A percentile compares a stretch with the other conserved stretches of the same genome.
phyloP scores from a whole-genome alignment of 192 early-diverging fungal species.

The Gonapodya sp. region DNA sequence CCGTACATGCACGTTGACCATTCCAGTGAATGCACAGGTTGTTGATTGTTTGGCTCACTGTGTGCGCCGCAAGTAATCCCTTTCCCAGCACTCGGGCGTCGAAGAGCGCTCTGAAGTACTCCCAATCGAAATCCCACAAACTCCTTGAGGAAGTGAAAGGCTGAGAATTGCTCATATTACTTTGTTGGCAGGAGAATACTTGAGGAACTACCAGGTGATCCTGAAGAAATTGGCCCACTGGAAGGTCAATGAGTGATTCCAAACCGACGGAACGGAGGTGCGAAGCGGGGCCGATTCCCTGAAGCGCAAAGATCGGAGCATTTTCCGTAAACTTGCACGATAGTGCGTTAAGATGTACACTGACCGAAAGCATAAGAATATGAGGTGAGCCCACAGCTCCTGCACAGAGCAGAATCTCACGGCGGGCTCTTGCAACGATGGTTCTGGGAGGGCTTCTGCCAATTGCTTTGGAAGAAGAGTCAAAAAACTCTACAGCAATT shows the following conservation, averaged over 20 bases:
- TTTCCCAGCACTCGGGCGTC: background rate
- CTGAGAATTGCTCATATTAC: background rate
- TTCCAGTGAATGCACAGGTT: no score
- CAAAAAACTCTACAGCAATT: no score
- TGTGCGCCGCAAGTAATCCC: background rate
- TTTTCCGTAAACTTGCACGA: background rate
- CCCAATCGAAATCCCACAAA: background rate
- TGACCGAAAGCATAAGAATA: constrained; percentile 19
- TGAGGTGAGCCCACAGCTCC: constrained; percentile 24
- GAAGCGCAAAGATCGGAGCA: background rate
- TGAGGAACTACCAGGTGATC: background rate
- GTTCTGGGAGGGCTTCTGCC: no score
- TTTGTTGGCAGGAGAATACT: background rate
- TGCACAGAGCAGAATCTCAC: constrained; percentile 26
- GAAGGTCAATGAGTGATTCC: background rate
- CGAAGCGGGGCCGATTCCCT: constrained; percentile 3
- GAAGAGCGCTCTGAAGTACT: background rate
- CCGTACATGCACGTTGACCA: no score
- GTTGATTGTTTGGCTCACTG: no score
- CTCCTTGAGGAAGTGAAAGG: background rate
- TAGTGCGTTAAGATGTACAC: background rate
- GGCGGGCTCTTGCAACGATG: background rate
- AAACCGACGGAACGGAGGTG: background rate
- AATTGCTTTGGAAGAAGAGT: no score
- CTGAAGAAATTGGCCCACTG: background rate